These are phyloP conservation scores for Inonotus obliquus DNA, from an alignment of 1,284 basidiomycete species.

Conservation along the genomic window DNA sequence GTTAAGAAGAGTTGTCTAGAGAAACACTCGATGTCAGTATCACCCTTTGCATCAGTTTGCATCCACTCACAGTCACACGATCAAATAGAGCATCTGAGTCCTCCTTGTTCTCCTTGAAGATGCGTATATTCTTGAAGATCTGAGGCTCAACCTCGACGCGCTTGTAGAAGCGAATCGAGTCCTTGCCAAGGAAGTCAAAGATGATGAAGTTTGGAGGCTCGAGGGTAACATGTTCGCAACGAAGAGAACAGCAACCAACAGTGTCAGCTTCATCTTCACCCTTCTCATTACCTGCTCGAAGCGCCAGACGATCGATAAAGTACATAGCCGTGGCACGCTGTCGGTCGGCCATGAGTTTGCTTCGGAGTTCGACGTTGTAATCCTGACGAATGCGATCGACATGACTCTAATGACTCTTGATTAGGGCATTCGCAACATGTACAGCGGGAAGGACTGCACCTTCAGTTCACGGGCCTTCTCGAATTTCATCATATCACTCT, in stretches of 20 bases:
- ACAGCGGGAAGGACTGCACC: slow-evolving; percentile 39
- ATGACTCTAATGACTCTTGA: slow-evolving; percentile 54
- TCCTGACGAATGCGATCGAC: slow-evolving; percentile 87
- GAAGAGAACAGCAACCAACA: slow-evolving; percentile 93
- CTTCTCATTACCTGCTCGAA: slow-evolving; percentile 97
- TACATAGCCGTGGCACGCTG: slow-evolving; percentile 97
- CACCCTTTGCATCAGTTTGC: neutral
- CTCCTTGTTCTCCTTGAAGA: slow-evolving; percentile 88
- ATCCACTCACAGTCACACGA: slow-evolving; percentile 73
- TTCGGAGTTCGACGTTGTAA: slow-evolving; percentile 80
- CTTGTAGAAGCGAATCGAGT: slow-evolving; percentile 95
- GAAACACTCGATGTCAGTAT: slow-evolving; percentile 7
- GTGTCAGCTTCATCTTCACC: slow-evolving; percentile 98
- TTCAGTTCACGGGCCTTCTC: slow-evolving; percentile 95
- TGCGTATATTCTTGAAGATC: slow-evolving; percentile 87
- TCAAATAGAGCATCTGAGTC: slow-evolving; percentile 92
- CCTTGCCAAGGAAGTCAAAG: slow-evolving; percentile 97
- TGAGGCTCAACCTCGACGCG: slow-evolving; percentile 82
- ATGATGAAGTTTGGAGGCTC: slow-evolving; percentile 81
- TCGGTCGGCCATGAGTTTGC: slow-evolving; percentile 87
- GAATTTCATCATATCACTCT: slow-evolving; percentile 94
- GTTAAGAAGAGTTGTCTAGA: slow-evolving; percentile 79
- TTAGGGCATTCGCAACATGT: neutral
- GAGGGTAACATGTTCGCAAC: slow-evolving; percentile 91
- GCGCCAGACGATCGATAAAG: slow-evolving; percentile 91